Evolutionary conservation across 352 stramenopile species (phyloP), one percentile per base, ranked within the genome.

Genomic region (Bremia lactucae): DNA sequence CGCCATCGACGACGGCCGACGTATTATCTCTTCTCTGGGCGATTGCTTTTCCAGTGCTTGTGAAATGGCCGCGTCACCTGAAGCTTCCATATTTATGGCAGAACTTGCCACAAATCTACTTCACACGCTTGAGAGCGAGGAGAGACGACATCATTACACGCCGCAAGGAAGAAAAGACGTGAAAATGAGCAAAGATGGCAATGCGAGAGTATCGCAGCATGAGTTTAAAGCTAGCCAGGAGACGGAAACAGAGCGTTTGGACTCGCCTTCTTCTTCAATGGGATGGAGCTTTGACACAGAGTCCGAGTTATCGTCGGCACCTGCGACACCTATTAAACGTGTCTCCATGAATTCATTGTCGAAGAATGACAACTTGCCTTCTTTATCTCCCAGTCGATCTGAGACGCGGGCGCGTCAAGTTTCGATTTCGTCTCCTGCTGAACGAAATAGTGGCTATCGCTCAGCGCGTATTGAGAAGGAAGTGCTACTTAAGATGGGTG

Each of bases 401-500:
- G n/a, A n/a, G 13, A 15, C 10, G 19, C 31, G 31, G n/a, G 19
- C 28, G 16, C 46, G 43, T 28, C 62, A 49, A 19, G 42, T 39
- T 8, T 43, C 42, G 5, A 37, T 42, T 13, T 49, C 47, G 16
- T 38, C 46, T 10, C 52, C 36, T 6, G 39, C 44, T 26, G 60
- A 72, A 37, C 71, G 49, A 22, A 59, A 48, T 23, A 63, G 31
- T 46, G 55, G 45, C 42, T 61, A 59, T 6, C 70, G 72, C 8
- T 87, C 73, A 8, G 73, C 68, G 7, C 70, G 72, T 11, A 87
- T 87, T 19, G 73, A 87, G 46, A 83, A 81, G 42, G 68, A 82
- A 40, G 73, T 87, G 35, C 49, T 87, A 43, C 52, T 83, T 4
- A 76, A 73, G 36, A 80, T 87, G 68, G 73, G 71, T 10, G 71